phyloP scores from a whole-genome alignment of 1,284 basidiomycete genomes.

The Violaceomyces palustris region DNA sequence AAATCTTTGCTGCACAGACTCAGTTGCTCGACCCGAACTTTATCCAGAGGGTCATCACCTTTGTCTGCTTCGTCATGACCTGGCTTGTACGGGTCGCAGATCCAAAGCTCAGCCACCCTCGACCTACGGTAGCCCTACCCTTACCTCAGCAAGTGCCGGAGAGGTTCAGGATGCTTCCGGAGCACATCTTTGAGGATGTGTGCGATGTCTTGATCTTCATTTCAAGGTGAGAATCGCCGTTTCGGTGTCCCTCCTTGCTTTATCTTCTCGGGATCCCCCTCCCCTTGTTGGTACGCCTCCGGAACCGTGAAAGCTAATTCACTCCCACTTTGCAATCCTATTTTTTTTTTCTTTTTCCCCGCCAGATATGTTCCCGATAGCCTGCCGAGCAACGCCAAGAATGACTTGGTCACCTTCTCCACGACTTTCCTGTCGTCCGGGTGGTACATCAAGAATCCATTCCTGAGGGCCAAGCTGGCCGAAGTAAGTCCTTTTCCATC shows the following conservation, averaged over 20 bases:
- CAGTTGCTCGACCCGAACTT: slow-evolving; percentile 84
- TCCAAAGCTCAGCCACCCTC: slow-evolving; percentile 71
- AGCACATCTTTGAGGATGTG: slow-evolving; percentile 90
- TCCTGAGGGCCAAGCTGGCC: slow-evolving; percentile 94
- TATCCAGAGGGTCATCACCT: slow-evolving; percentile 71
- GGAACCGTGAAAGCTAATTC: too few species aligned
- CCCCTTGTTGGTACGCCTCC: too few species aligned
- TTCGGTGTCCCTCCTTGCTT: too few species aligned
- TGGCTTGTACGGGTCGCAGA: slow-evolving; percentile 95
- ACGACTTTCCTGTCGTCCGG: slow-evolving; percentile 89
- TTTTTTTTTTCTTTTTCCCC: too few species aligned
- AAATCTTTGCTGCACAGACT: slow-evolving; percentile 72
- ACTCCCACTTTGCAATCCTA: neutral
- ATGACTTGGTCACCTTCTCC: slow-evolving; percentile 81
- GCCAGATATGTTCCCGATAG: slow-evolving; percentile 70
- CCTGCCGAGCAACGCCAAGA: slow-evolving; percentile 68
- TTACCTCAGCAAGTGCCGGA: slow-evolving; percentile 78
- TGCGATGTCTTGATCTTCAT: slow-evolving; percentile 77
- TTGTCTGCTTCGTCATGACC: slow-evolving; percentile 82
- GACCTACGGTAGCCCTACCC: slow-evolving; percentile 56
- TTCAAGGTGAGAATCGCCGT: too few species aligned
- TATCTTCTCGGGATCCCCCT: too few species aligned
- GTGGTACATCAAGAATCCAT: slow-evolving; percentile 97
- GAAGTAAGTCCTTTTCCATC: too few species aligned
- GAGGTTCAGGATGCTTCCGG: slow-evolving; percentile 81